phyloP scores from a whole-genome alignment of 2,329 filamentous ascomycete genomes.

The Alternaria triticimaculans region DNA sequence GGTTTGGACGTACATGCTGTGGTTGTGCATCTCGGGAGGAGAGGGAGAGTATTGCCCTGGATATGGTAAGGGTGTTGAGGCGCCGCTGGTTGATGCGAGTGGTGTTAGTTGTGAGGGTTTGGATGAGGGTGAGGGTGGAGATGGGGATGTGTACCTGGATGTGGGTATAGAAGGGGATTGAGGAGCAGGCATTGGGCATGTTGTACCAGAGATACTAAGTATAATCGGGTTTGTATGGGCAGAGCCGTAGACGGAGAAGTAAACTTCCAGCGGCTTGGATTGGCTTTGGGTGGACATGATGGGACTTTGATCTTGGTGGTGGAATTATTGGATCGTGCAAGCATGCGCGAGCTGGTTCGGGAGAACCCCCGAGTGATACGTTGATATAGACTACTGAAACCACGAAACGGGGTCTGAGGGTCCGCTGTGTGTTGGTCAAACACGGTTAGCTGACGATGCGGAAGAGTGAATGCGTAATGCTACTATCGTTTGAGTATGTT shows the following conservation, averaged over 20 bases:
- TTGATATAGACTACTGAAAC: not conserved
- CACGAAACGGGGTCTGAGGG: not conserved
- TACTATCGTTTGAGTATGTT: not conserved
- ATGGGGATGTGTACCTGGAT: not conserved
- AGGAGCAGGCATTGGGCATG: not conserved
- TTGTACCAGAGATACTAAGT: not conserved
- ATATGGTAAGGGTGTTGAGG: not conserved
- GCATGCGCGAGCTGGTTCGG: not conserved
- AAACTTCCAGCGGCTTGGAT: not conserved
- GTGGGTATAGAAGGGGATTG: not conserved
- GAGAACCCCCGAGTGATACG: too few species aligned
- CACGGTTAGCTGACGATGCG: not conserved
- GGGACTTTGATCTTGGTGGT: not conserved
- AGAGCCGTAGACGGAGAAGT: not conserved
- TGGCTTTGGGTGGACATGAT: not conserved
- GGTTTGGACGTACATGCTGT: not conserved
- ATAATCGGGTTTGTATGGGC: not conserved
- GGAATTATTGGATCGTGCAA: not conserved
- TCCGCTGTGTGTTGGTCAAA: not conserved
- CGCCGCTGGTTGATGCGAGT: not conserved
- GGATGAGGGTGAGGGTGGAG: not conserved
- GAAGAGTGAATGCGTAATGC: not conserved
- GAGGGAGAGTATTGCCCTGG: not conserved
- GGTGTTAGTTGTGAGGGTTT: not conserved
- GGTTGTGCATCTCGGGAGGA: not conserved